Evolutionary conservation across 495 filamentous ascomycete species (phyloP).

Genomic region (Aspergillus cristatus): DNA sequence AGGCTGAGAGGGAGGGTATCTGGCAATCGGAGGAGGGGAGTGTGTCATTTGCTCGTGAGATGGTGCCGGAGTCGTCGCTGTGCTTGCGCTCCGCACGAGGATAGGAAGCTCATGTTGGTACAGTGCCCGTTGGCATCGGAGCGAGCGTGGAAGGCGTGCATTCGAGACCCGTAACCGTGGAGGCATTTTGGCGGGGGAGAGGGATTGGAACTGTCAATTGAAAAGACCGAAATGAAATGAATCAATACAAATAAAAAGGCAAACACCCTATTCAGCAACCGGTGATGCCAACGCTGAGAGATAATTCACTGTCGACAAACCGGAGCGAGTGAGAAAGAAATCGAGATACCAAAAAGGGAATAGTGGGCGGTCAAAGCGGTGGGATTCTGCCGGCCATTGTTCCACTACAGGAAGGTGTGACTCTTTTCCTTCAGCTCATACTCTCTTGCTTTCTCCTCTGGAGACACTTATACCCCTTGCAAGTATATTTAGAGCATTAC

Average conservation of each 20-base stretch:
- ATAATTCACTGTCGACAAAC: slow-evolving; percentile 4
- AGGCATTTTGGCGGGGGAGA: slow-evolving; percentile 26
- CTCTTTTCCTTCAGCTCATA: too few species aligned
- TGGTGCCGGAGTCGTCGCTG: slow-evolving; percentile 38
- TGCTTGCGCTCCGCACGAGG: slow-evolving; percentile 24
- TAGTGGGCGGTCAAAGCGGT: slow-evolving; percentile 14
- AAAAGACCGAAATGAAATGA: background rate
- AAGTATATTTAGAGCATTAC: too few species aligned
- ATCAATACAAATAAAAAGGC: background rate
- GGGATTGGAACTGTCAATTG: slow-evolving; percentile 9
- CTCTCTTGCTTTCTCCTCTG: too few species aligned
- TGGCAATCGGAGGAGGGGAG: slow-evolving; percentile 43
- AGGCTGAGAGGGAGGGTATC: slow-evolving; percentile 64
- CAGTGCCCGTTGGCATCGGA: slow-evolving; percentile 25
- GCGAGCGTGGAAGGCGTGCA: slow-evolving; percentile 17
- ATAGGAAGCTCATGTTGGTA: slow-evolving; percentile 28
- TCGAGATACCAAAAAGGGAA: slow-evolving; percentile 11
- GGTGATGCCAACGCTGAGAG: too few species aligned
- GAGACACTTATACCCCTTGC: too few species aligned
- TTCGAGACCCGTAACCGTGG: slow-evolving; percentile 33
- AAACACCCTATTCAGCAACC: background rate
- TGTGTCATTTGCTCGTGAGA: slow-evolving; percentile 43
- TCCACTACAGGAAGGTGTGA: background rate
- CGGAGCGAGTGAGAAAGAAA: slow-evolving; percentile 8
- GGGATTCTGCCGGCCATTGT: slow-evolving; percentile 14